Conservation (phyloP, 495 filamentous ascomycete genomes). For the Daldinia caldariorum region DNA sequence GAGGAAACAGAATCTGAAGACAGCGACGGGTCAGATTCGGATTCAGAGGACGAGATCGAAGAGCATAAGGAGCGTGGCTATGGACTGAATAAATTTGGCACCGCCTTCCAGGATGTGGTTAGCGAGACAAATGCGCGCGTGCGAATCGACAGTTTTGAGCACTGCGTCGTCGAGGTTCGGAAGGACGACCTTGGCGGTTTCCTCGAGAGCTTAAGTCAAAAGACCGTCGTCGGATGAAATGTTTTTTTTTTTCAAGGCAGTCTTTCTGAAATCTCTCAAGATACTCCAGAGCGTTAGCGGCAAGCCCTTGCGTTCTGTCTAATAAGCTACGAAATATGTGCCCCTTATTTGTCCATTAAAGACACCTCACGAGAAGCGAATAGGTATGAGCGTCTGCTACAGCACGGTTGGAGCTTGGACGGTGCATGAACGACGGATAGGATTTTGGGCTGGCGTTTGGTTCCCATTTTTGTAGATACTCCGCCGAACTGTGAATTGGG, state of each 20-base stretch:
- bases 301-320: constrained; percentile 1
- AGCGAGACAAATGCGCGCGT: constrained; percentile 89
- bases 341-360: constrained; percentile 6
- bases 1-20: constrained; percentile 67
- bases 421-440: constrained; percentile 35
- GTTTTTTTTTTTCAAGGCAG: not conserved
- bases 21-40: constrained; percentile 67
- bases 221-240: constrained; percentile 82
- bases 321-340: constrained; percentile 14
- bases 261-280: not conserved
- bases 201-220: constrained; percentile 89
- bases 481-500: constrained; percentile 7
- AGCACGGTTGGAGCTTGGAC: constrained; percentile 15
- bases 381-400: constrained; percentile 18
- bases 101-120: constrained; percentile 95
- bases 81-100: constrained; percentile 87
- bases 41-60: constrained; percentile 69
- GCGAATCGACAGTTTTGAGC: constrained; percentile 94
- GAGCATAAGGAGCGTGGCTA: constrained; percentile 66
- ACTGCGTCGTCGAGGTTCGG: constrained; percentile 94
- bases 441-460: constrained; percentile 28
- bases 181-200: constrained; percentile 95
- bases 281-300: constrained; percentile 5
- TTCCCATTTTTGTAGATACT: constrained; percentile 31
- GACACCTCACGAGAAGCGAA: constrained; percentile 21